These are phyloP conservation scores for Flaveria brownii DNA, from an alignment of 129 eudicot species.

Conservation along the genomic window DNA sequence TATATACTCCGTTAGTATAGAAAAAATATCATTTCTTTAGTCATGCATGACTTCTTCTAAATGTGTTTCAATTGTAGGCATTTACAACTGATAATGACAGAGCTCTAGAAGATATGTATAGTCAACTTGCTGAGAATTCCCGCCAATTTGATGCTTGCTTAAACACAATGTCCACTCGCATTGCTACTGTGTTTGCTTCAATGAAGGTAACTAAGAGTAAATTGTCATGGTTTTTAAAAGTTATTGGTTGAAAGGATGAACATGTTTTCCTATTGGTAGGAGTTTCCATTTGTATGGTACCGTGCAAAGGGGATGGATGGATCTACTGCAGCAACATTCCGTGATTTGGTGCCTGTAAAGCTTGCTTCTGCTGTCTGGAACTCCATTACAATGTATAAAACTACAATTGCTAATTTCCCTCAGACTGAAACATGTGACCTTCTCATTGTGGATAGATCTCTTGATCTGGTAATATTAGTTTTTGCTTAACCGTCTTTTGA, in stretches of 20 bases:
- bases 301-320: conserved; percentile 64
- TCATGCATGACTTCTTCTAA: conserved; percentile 6
- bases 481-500: not conserved
- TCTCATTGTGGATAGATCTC: conserved; percentile 78
- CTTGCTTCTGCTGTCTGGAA: conserved; percentile 86
- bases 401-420: conserved; percentile 75
- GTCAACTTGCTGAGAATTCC: conserved; percentile 60
- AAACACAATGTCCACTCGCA: conserved; percentile 69
- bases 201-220: conserved; percentile 56
- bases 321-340: conserved; percentile 37
- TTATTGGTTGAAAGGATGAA: conserved; percentile 12
- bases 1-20: not conserved
- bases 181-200: conserved; percentile 96
- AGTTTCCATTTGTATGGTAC: conserved; percentile 75
- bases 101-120: conserved; percentile 71
- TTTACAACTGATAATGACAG: conserved; percentile 80
- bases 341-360: conserved; percentile 70
- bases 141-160: conserved; percentile 61
- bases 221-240: not conserved
- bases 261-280: conserved; percentile 43
- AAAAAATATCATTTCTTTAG: not conserved
- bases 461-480: conserved; percentile 61
- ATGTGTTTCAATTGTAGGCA: conserved; percentile 44
- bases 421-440: conserved; percentile 85
- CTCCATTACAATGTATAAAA: conserved; percentile 55